These are phyloP conservation scores for Blastocystis sp. DNA, from an alignment of 352 stramenopile species.

Conservation along the genomic window DNA sequence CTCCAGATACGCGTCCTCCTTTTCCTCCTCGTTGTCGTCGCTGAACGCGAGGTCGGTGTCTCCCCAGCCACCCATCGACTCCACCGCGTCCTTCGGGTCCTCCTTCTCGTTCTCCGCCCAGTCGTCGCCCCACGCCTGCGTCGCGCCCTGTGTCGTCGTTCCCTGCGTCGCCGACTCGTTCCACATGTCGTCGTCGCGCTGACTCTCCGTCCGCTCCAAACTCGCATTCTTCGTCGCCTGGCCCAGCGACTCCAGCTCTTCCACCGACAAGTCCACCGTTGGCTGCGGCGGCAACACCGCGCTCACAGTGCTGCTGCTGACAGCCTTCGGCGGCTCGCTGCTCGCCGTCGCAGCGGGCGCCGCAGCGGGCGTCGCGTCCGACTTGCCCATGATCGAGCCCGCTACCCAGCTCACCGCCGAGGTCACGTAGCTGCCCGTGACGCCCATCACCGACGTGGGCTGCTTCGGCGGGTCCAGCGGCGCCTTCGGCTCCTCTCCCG, in stretches of 20 bases:
- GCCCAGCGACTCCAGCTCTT: constrained; percentile 20
- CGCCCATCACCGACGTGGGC: not conserved
- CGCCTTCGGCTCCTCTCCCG: constrained; percentile 6
- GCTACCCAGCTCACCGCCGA: constrained; percentile 25
- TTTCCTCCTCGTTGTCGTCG: constrained; percentile 24
- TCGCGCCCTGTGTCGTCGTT: not conserved
- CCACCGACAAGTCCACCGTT: constrained; percentile 13
- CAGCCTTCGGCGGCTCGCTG: not conserved
- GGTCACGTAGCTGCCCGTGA: not conserved
- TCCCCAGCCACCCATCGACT: not conserved
- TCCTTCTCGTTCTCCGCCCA: not conserved
- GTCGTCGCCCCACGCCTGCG: not conserved
- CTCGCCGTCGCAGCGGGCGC: not conserved
- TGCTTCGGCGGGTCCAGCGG: not conserved
- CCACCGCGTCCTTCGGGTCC: not conserved
- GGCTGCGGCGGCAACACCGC: not conserved
- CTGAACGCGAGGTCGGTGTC: not conserved
- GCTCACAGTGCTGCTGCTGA: constrained; percentile 10
- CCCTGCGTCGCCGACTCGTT: not conserved
- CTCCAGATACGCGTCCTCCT: constrained; percentile 26
- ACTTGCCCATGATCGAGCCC: not conserved
- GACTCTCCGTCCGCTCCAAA: not conserved
- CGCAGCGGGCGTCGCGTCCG: not conserved
- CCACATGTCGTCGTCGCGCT: constrained; percentile 9
- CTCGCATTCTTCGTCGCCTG: not conserved